Evolutionary conservation across 2,329 filamentous ascomycete genomes (phyloP), one percentile per base, ranked within the genome.

Genomic region (Proliferodiscus dingleyae): DNA sequence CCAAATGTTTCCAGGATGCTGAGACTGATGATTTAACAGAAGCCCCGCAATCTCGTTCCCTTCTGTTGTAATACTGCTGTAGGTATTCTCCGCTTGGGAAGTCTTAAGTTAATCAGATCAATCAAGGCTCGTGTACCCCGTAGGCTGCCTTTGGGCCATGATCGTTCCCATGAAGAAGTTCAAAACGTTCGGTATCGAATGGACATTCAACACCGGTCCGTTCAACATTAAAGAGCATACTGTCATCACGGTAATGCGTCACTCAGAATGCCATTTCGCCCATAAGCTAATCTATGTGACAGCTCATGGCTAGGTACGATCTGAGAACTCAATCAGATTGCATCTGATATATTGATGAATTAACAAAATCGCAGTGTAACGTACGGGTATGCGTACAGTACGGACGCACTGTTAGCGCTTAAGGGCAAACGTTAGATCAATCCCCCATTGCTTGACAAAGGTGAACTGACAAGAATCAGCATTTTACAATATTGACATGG

Each of bases 341-440:
- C 10, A 18, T 8, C 16, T 22, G 21, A 16, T n/a, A 21, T 22
- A n/a, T 8, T 36, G 16, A n/a, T n/a, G 30, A 15, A 41, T 26
- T 47, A 18, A 40, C 41, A 23, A n/a, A 39, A n/a, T 16, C 10
- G 72, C 68, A 54, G 49, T 24, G 53, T 56, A 2, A 52, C 49
- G 4, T 53, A 53, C 16, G 29, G 49, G 22, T 56, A 53, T 77
- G 69, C 62, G 3, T 89, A 89, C 55, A 81, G 83, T 2, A 88
- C 84, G 1, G 84, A 88, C 54, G 82, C 87, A 34, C 77, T 89
- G 38, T 69, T 87, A 3, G 84, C 83, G 0, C 82, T 87, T 63
- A 67, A 78, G 15, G 53, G 49, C 16, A 56, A 56, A 33, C 45
- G 51, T 48, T n/a, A n/a, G n/a, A n/a, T n/a, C n/a, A n/a, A n/a